Conservation (phyloP, 2,329 filamentous ascomycete genomes). For the Sphaerulina vaccinii region DNA sequence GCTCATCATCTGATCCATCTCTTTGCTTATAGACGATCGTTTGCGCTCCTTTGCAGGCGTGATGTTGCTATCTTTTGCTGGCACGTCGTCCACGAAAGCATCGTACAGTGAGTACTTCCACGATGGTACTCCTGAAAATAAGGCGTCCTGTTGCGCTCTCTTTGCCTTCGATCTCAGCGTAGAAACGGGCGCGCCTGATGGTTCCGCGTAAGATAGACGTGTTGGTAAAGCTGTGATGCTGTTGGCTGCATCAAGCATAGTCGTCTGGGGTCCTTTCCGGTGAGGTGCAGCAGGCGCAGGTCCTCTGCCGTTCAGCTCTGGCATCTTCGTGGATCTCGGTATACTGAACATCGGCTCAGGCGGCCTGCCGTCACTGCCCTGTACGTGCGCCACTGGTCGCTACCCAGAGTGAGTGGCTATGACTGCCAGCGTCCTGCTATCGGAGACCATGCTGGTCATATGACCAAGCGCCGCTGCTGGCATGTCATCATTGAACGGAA, state of each 20-base stretch:
- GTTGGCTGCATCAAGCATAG: conserved; percentile 8
- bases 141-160: background rate
- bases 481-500: background rate
- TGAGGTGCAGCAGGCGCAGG: conserved; percentile 5
- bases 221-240: conserved; percentile 5
- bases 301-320: conserved; percentile 13
- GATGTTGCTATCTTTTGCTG: background rate
- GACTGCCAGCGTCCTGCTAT: background rate
- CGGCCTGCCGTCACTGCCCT: background rate
- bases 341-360: conserved; percentile 13
- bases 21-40: background rate
- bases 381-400: background rate
- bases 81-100: background rate
- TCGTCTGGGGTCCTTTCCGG: background rate
- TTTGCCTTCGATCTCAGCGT: background rate
- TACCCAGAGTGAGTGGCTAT: background rate
- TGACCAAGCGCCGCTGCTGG: background rate
- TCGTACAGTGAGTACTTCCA: background rate
- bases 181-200: background rate
- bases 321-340: conserved; percentile 13
- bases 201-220: background rate
- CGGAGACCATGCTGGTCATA: background rate
- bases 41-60: background rate
- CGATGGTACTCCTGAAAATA: background rate
- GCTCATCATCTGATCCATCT: background rate